Percentiles rank a stretch among this genome's conserved stretches.
phyloP scores from a whole-genome alignment of 352 stramenopile species.

The Saprolegnia diclina region DNA sequence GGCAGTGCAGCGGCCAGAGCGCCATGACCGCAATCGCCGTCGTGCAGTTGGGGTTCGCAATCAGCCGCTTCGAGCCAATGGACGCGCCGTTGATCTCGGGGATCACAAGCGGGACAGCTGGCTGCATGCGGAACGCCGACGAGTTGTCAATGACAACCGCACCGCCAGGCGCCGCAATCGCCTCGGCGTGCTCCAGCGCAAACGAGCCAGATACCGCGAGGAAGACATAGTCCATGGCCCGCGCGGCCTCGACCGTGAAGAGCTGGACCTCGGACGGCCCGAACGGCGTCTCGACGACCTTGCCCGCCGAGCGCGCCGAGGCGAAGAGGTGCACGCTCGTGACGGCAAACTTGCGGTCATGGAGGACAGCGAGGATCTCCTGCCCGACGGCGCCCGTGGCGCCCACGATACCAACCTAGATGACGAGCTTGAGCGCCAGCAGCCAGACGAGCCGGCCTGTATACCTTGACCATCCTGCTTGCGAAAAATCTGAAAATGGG shows the following conservation, averaged over 20 bases:
- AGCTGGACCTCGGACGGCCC: conserved; percentile 92
- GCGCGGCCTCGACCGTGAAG: conserved; percentile 90
- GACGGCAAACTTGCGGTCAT: conserved; percentile 83
- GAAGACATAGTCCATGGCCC: conserved; percentile 95
- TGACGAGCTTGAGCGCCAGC: neutral
- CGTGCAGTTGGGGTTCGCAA: conserved; percentile 99
- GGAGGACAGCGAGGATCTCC: conserved; percentile 93
- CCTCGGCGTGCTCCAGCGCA: conserved; percentile 90
- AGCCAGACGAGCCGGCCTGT: neutral
- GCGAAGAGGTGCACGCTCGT: conserved; percentile 93
- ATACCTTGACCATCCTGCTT: neutral
- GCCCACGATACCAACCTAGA: conserved; percentile 63
- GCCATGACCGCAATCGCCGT: conserved; percentile 97
- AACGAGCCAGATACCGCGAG: conserved; percentile 97
- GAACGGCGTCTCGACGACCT: conserved; percentile 83
- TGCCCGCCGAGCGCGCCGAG: conserved; percentile 90
- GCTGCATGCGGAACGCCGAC: conserved; percentile 93
- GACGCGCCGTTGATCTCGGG: conserved; percentile 93
- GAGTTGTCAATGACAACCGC: conserved; percentile 98
- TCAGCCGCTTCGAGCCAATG: conserved; percentile 78
- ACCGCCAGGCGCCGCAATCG: conserved; percentile 80
- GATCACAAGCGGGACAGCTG: conserved; percentile 89
- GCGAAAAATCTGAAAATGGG: neutral
- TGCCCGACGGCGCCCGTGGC: conserved; percentile 93
- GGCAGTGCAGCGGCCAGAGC: conserved; percentile 93